These are phyloP conservation scores for Hansfordia pulvinata DNA, from an alignment of 2,329 filamentous ascomycete genomes.

Conservation along the genomic window DNA sequence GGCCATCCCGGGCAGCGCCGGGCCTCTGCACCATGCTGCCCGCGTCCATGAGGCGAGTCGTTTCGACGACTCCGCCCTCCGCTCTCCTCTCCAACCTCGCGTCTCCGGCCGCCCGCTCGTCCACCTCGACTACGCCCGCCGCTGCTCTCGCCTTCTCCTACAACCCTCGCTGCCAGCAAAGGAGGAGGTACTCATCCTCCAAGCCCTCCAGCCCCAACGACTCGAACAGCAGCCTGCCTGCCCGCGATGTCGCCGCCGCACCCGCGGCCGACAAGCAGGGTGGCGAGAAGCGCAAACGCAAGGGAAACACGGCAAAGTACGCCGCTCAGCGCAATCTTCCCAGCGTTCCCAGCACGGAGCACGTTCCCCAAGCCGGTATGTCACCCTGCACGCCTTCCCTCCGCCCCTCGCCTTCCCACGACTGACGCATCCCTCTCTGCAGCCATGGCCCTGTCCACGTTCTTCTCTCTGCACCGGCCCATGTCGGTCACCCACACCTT, in stretches of 20 bases:
- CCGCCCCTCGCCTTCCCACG: conserved; percentile 2
- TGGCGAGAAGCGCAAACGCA: conserved; percentile 43
- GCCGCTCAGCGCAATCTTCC: conserved; percentile 45
- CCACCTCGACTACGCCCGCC: no score
- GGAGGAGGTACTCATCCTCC: conserved; percentile 42
- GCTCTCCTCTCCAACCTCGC: conserved; percentile 27
- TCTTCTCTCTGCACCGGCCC: conserved; percentile 92
- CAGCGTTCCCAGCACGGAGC: conserved; percentile 61
- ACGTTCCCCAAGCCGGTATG: conserved; percentile 55
- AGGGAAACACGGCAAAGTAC: conserved; percentile 36
- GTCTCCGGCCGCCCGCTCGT: conserved; percentile 24
- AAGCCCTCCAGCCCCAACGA: conserved; percentile 50
- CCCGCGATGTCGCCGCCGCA: conserved; percentile 31
- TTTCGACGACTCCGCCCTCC: conserved; percentile 30
- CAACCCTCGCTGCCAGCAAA: conserved; percentile 29
- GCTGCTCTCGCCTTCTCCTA: conserved; percentile 20
- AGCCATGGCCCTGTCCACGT: conserved; percentile 83
- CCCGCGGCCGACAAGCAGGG: conserved; percentile 30
- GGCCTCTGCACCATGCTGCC: conserved; percentile 41
- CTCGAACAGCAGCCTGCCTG: conserved; percentile 34
- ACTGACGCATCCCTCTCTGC: conserved; percentile 9
- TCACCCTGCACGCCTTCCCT: conserved; percentile 1
- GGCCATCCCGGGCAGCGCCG: no score
- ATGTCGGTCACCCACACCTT: conserved; percentile 79
- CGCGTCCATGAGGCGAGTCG: conserved; percentile 41